Conservation (phyloP, 1,284 basidiomycete species). For the Neonothopanus nambi region DNA sequence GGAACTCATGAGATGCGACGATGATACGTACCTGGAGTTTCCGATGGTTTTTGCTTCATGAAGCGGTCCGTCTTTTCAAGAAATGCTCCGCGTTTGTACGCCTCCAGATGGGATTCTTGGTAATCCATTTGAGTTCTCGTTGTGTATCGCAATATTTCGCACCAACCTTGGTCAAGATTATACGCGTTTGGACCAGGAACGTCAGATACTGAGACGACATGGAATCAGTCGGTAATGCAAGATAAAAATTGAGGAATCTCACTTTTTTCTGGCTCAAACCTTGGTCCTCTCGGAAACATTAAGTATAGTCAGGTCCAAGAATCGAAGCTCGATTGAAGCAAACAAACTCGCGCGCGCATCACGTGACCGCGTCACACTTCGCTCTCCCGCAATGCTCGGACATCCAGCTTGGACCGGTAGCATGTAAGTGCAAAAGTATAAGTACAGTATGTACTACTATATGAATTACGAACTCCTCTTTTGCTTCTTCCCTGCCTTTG, state of each 20-base stretch:
- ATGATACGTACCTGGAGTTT: slow-evolving; percentile 39
- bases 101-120: slow-evolving; percentile 43
- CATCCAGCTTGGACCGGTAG: no score
- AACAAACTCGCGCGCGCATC: no score
- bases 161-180: not conserved
- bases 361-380: no score
- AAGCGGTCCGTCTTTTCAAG: slow-evolving; percentile 47
- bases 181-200: slow-evolving; percentile 5
- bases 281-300: slow-evolving; percentile 3
- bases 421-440: no score
- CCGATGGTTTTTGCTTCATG: slow-evolving; percentile 25
- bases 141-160: not conserved
- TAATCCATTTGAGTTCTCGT: not conserved
- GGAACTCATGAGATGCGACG: not conserved
- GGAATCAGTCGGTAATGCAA: not conserved
- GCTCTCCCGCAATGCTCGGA: no score
- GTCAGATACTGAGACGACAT: slow-evolving; percentile 1
- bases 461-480: slow-evolving; percentile 1
- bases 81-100: slow-evolving; percentile 57
- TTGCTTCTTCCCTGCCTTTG: slow-evolving; percentile 7
- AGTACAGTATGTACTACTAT: not conserved
- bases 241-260: not conserved
- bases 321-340: no score
- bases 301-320: not conserved
- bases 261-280: not conserved